Percentiles rank a stretch among this genome's conserved stretches.
Conservation (phyloP, 495 filamentous ascomycete genomes). For the Daldinia vernicosa region DNA sequence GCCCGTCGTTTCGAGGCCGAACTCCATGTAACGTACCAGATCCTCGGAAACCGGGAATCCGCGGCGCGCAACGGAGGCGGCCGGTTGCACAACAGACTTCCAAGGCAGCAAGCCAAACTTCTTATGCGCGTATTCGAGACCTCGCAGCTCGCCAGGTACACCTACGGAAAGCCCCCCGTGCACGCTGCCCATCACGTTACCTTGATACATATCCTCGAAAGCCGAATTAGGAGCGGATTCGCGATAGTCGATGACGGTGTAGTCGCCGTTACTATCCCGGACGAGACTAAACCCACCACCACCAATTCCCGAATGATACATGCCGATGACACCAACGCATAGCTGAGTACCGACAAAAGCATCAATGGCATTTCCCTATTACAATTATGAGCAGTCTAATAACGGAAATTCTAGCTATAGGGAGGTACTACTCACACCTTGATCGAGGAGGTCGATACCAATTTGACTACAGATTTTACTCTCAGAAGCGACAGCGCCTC, state of each 20-base stretch:
- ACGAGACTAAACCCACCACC: slow-evolving; percentile 91
- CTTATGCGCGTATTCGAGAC: slow-evolving; percentile 75
- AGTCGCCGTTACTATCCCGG: slow-evolving; percentile 67
- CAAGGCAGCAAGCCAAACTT: slow-evolving; percentile 68
- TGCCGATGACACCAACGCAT: slow-evolving; percentile 81
- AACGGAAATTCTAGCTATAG: background rate
- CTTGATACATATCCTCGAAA: slow-evolving; percentile 79
- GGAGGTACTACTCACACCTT: slow-evolving; percentile 55
- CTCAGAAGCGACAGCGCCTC: slow-evolving; percentile 83
- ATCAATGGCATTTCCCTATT: slow-evolving; percentile 75
- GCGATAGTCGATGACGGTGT: slow-evolving; percentile 84
- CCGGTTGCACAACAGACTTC: slow-evolving; percentile 71
- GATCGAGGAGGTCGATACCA: slow-evolving; percentile 73
- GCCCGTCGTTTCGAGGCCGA: slow-evolving; percentile 39
- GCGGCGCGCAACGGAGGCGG: slow-evolving; percentile 75
- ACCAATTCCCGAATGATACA: slow-evolving; percentile 89
- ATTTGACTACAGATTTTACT: slow-evolving; percentile 78
- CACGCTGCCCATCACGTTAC: slow-evolving; percentile 49
- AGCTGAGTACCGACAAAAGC: slow-evolving; percentile 76
- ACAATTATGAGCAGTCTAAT: background rate
- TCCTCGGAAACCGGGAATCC: slow-evolving; percentile 78
- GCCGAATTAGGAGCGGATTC: slow-evolving; percentile 85
- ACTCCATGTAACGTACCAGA: slow-evolving; percentile 71
- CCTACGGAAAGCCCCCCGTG: slow-evolving; percentile 61
- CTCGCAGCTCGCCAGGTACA: slow-evolving; percentile 83